Evolutionary conservation across 1,139 yeast genomes (phyloP).

Genomic region (Sugiyamaella grinbergsii): DNA sequence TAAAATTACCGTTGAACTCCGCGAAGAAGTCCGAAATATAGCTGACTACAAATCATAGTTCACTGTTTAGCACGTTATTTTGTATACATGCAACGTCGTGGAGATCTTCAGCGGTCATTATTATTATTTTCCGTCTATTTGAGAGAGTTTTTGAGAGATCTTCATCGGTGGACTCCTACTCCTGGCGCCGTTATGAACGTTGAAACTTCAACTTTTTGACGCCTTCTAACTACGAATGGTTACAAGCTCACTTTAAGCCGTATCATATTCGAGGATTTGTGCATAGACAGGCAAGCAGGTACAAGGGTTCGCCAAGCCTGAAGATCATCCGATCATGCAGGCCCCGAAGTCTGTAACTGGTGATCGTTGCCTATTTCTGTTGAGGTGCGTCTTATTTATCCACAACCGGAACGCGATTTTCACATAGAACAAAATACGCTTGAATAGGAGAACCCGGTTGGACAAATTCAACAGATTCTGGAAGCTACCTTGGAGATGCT

Average conservation of each 20-base stretch:
- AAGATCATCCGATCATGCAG: not conserved
- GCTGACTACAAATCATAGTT: not conserved
- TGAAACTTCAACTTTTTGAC: not conserved
- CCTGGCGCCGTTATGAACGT: not conserved
- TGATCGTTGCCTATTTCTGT: not conserved
- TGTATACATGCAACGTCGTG: not conserved
- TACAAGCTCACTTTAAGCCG: not conserved
- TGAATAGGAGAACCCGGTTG: too few relatives aligned
- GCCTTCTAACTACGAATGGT: not conserved
- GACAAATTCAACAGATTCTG: too few relatives aligned
- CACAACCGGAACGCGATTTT: too few relatives aligned
- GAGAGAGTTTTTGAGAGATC: too few relatives aligned
- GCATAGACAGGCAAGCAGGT: not conserved
- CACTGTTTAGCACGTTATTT: not conserved
- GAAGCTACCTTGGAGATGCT: too few relatives aligned
- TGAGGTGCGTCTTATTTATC: not conserved
- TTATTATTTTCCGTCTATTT: too few relatives aligned
- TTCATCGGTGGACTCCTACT: too few relatives aligned
- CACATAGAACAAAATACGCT: too few relatives aligned
- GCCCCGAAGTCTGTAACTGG: not conserved
- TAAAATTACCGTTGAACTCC: not conserved
- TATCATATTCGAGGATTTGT: not conserved
- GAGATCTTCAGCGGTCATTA: too few relatives aligned
- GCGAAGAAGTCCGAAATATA: not conserved
- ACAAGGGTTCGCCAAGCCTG: not conserved